A percentile compares a stretch with the other conserved stretches of the same genome.
phyloP scores from a whole-genome alignment of 208 protist species.

The Polymyxa betae region DNA sequence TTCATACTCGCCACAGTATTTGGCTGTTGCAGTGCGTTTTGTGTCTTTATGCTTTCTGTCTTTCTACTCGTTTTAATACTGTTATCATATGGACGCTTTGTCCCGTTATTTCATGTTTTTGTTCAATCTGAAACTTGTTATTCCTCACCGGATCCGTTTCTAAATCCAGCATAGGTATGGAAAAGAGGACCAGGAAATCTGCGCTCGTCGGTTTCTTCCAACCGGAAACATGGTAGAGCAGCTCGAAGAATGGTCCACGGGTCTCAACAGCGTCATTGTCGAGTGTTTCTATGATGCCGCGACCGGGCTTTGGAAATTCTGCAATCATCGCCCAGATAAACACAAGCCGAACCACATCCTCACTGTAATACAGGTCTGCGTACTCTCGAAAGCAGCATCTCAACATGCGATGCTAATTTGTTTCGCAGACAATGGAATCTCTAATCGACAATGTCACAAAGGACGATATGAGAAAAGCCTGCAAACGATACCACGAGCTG shows the following conservation, averaged over 20 bases:
- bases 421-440: constrained; percentile 40
- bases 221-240: not conserved
- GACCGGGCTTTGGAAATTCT: not conserved
- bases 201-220: not conserved
- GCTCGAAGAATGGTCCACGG: not conserved
- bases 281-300: not conserved
- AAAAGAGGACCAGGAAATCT: not conserved
- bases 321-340: constrained; percentile 7
- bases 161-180: too few species aligned
- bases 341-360: not conserved
- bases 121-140: too few species aligned
- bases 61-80: too few species aligned
- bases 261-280: not conserved
- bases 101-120: not conserved
- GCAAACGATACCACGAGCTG: not conserved
- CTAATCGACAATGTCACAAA: constrained; percentile 36
- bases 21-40: too few species aligned
- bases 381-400: too few species aligned
- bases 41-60: too few species aligned
- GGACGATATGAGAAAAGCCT: not conserved
- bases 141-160: too few species aligned
- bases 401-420: not conserved
- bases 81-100: not conserved
- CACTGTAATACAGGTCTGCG: constrained; percentile 6
- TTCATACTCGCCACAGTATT: too few species aligned